These are phyloP conservation scores for Fusarium sp. DNA, from an alignment of 2,329 filamentous ascomycete genomes.

Conservation along the genomic window DNA sequence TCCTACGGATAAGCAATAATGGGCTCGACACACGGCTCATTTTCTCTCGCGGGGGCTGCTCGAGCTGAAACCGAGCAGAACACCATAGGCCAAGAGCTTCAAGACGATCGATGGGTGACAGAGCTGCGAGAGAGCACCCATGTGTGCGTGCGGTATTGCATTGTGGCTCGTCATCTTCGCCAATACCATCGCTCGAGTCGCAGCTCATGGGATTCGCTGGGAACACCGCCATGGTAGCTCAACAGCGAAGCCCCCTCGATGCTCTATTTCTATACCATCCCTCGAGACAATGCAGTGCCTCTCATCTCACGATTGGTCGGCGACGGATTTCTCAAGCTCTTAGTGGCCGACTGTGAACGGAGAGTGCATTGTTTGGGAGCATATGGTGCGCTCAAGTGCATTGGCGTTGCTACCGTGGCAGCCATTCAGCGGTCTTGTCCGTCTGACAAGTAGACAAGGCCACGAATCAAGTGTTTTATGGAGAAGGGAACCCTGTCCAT, in stretches of 20 bases:
- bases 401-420: conserved; percentile 37
- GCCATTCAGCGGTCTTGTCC: conserved; percentile 31
- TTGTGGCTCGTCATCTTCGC: conserved; percentile 12
- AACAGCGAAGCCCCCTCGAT: conserved; percentile 16
- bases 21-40: conserved; percentile 8
- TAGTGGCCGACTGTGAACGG: conserved; percentile 23
- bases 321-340: conserved; percentile 17
- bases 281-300: conserved; percentile 9
- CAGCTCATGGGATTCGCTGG: conserved; percentile 25
- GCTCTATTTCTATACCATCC: conserved; percentile 30
- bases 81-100: conserved; percentile 20
- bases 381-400: conserved; percentile 36
- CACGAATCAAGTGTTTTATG: conserved; percentile 32
- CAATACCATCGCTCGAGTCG: conserved; percentile 2
- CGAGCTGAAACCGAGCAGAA: conserved; percentile 23
- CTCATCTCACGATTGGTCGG: conserved; percentile 27
- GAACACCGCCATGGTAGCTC: conserved; percentile 21
- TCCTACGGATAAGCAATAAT: conserved; percentile 20
- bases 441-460: conserved; percentile 34
- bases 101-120: conserved; percentile 31
- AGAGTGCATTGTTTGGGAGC: conserved; percentile 25
- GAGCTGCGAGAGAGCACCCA: conserved; percentile 22
- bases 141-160: conserved; percentile 16
- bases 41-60: conserved; percentile 8
- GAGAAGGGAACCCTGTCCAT: conserved; percentile 17